phyloP scores from a whole-genome alignment of 305 asterid genomes.

The Fraxinus nigra region DNA sequence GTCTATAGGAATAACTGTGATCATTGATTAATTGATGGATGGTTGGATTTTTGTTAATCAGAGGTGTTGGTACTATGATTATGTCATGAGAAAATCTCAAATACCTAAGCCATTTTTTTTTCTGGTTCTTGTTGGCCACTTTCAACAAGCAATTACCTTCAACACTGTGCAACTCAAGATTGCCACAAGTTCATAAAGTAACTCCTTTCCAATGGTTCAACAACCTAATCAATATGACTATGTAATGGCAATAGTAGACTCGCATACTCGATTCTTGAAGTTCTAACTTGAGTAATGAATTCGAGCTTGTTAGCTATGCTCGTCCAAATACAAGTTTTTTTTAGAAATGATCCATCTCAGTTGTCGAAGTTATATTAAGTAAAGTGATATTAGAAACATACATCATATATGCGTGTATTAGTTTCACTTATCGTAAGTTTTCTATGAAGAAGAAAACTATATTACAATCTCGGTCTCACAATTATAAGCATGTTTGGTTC shows the following conservation, averaged over 20 bases:
- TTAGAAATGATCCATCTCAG: neutral
- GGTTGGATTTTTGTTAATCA: neutral
- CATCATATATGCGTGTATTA: too few relatives aligned
- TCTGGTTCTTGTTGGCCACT: neutral
- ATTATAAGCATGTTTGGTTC: too few relatives aligned
- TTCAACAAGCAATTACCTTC: neutral
- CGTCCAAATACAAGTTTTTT: neutral
- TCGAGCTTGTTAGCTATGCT: neutral
- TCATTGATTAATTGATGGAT: conserved; percentile 15
- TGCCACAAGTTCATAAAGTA: neutral
- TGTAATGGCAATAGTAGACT: neutral
- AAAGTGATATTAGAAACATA: too few relatives aligned
- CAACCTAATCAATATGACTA: neutral
- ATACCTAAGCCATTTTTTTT: neutral
- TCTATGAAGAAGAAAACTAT: neutral
- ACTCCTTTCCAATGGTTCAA: neutral
- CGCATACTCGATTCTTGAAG: neutral
- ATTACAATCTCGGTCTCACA: neutral
- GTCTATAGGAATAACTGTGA: neutral
- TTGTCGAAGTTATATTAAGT: too few relatives aligned
- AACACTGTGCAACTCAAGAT: neutral
- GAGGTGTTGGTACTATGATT: conserved; percentile 1
- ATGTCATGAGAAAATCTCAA: neutral
- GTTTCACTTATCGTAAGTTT: neutral
- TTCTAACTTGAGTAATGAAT: neutral